These are phyloP conservation scores for Avena sativa DNA, from an alignment of 176 grass and related monocot genomes.

Conservation along the genomic window DNA sequence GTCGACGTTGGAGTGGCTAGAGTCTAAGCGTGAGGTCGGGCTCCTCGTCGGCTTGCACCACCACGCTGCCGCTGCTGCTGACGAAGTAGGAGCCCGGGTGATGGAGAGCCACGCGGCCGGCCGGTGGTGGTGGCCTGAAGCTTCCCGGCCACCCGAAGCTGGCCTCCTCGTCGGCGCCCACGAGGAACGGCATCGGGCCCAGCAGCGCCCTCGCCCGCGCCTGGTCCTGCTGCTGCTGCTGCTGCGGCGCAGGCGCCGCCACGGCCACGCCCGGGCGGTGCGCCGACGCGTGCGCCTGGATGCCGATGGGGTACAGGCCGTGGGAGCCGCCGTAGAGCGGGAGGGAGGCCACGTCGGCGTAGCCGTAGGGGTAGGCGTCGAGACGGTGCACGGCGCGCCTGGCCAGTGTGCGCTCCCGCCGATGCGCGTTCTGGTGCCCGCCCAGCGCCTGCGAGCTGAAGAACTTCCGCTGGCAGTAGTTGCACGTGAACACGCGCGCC, in stretches of 20 bases:
- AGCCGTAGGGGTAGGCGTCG: conserved; percentile 54
- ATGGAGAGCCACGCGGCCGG: not conserved
- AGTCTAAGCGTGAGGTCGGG: conserved; percentile 81
- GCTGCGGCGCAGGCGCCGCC: conserved; percentile 10
- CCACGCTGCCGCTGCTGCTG: conserved; percentile 27
- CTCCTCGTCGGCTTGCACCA: conserved; percentile 55
- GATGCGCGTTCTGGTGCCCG: conserved; percentile 79
- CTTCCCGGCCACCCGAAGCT: conserved; percentile 68
- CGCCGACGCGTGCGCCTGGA: conserved; percentile 68
- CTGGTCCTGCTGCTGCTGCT: not conserved
- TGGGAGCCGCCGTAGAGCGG: conserved; percentile 68
- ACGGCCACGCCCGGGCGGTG: conserved; percentile 11
- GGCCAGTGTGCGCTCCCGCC: conserved; percentile 70
- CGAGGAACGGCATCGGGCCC: conserved; percentile 57
- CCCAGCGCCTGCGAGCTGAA: conserved; percentile 84
- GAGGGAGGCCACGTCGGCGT: conserved; percentile 68
- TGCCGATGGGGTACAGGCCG: conserved; percentile 60
- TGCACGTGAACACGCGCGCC: conserved; percentile 70
- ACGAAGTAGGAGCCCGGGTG: conserved; percentile 6
- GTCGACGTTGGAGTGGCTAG: conserved; percentile 16
- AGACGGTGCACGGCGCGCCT: conserved; percentile 54
- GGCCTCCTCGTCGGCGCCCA: conserved; percentile 55
- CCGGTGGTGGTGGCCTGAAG: conserved; percentile 35
- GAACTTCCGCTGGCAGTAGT: conserved; percentile 87
- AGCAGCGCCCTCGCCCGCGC: conserved; percentile 51